Conservation (phyloP, 2,329 filamentous ascomycete genomes). For the Plectosphaerella sp. region DNA sequence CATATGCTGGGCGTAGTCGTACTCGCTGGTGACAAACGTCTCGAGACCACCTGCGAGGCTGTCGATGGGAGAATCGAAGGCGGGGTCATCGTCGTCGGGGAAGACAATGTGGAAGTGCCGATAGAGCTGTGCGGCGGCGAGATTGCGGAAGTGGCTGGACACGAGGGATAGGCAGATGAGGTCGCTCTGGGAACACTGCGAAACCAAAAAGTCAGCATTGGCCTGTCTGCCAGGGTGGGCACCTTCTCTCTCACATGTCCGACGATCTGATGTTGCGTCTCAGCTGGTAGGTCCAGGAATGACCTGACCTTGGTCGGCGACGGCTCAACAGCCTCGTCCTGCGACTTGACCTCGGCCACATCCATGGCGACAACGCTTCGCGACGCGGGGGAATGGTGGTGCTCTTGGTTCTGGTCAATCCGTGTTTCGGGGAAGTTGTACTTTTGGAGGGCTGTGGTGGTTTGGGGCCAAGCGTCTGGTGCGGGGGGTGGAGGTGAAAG, state of each 20-base stretch:
- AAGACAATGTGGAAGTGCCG: constrained; percentile 57
- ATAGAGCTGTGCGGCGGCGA: constrained; percentile 56
- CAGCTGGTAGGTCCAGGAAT: background rate
- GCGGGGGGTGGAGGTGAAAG: no score
- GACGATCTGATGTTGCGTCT: background rate
- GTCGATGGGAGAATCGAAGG: constrained; percentile 50
- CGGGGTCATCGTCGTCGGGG: constrained; percentile 51
- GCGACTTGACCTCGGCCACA: background rate
- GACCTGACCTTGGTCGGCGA: background rate
- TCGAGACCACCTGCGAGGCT: constrained; percentile 54
- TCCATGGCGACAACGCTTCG: background rate
- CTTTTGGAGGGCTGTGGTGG: no score
- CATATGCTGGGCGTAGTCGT: constrained; percentile 57
- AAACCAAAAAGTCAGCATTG: background rate
- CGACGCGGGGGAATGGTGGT: no score
- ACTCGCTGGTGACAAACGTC: constrained; percentile 59
- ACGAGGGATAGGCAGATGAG: constrained; percentile 55
- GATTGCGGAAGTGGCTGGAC: constrained; percentile 51
- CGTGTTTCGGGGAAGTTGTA: no score
- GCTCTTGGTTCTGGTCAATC: no score
- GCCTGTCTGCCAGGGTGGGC: background rate
- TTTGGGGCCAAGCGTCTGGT: no score
- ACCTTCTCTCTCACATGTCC: background rate
- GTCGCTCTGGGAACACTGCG: constrained; percentile 47
- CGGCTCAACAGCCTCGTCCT: background rate